A percentile compares a stretch with the other conserved stretches of the same genome.
phyloP scores from a whole-genome alignment of 192 early-diverging fungal species.

The Coemansia sp. region DNA sequence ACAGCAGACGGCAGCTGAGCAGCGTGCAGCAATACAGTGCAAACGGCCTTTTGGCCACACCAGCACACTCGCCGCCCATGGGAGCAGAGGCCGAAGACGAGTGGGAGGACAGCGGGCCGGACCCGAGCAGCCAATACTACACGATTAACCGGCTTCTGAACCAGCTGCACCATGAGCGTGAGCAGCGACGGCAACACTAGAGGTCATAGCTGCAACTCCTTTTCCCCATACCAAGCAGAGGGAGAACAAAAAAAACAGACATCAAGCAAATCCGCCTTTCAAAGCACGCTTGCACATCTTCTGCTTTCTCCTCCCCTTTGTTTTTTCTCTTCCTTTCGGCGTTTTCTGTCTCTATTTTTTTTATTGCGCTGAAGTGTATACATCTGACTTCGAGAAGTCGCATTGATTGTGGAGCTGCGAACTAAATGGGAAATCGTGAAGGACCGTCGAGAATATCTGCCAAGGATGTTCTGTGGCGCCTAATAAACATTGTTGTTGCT shows the following conservation, averaged over 20 bases:
- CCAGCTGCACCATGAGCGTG: slow-evolving; percentile 41
- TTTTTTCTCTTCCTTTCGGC: slow-evolving; percentile 1
- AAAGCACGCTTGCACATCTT: slow-evolving; percentile 1
- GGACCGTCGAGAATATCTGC: slow-evolving; percentile 3
- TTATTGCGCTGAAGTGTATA: slow-evolving; percentile 1
- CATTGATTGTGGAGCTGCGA: neutral
- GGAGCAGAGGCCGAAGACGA: slow-evolving; percentile 9
- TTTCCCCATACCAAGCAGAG: too few species aligned
- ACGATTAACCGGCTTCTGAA: slow-evolving; percentile 41
- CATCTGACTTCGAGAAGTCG: neutral
- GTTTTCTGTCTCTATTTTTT: neutral
- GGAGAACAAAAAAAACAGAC: too few species aligned
- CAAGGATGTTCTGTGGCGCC: slow-evolving; percentile 34
- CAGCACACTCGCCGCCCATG: slow-evolving; percentile 23
- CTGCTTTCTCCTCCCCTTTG: neutral
- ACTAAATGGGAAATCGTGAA: neutral
- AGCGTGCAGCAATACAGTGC: neutral
- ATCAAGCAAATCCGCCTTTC: too few species aligned
- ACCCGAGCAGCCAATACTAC: slow-evolving; percentile 42
- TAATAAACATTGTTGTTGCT: slow-evolving; percentile 39
- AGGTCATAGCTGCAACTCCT: too few species aligned
- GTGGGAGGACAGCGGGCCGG: slow-evolving; percentile 12
- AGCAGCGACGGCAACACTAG: slow-evolving; percentile 5
- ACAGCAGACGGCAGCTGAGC: slow-evolving; percentile 1
- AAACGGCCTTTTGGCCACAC: slow-evolving; percentile 13